Conservation (phyloP, 371 early-diverging fungal genomes). For the Actinomortierella ambigua region DNA sequence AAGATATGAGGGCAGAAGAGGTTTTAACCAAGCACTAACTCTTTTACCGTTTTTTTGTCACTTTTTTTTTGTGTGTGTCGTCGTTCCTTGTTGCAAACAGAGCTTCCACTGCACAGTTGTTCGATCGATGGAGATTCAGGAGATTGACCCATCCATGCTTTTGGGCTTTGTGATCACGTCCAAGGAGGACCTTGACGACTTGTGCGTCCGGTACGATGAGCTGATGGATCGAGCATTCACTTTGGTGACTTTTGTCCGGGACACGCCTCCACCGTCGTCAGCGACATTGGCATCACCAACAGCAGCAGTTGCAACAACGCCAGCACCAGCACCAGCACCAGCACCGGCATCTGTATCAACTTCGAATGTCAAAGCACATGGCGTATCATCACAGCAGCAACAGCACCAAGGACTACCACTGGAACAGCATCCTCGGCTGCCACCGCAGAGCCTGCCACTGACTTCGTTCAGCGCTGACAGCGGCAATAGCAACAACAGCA, state of each 20-base stretch:
- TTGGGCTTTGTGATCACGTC: constrained; percentile 85
- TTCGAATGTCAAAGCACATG: too few species aligned
- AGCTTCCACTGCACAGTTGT: constrained; percentile 84
- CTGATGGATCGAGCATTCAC: constrained; percentile 35
- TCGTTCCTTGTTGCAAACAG: too few species aligned
- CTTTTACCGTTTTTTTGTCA: not conserved
- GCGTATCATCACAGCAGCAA: too few species aligned
- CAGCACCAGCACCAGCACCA: not conserved
- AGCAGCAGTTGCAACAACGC: too few species aligned
- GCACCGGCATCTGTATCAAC: not conserved
- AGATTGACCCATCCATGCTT: constrained; percentile 93
- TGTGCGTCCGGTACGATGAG: constrained; percentile 50
- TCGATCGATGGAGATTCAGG: constrained; percentile 68
- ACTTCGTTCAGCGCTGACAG: too few species aligned
- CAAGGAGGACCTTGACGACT: constrained; percentile 59
- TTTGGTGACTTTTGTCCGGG: constrained; percentile 18
- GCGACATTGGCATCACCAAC: not conserved
- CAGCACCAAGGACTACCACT: constrained; percentile 1
- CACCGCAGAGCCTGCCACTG: constrained; percentile 10
- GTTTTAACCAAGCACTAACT: not conserved
- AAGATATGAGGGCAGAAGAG: too few species aligned
- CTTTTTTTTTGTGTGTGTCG: not conserved
- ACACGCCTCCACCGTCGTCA: not conserved
- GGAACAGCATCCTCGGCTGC: not conserved
- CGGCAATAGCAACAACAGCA: too few species aligned